Conservation (phyloP, 1,284 basidiomycete genomes). For the Vanrija humicola region DNA sequence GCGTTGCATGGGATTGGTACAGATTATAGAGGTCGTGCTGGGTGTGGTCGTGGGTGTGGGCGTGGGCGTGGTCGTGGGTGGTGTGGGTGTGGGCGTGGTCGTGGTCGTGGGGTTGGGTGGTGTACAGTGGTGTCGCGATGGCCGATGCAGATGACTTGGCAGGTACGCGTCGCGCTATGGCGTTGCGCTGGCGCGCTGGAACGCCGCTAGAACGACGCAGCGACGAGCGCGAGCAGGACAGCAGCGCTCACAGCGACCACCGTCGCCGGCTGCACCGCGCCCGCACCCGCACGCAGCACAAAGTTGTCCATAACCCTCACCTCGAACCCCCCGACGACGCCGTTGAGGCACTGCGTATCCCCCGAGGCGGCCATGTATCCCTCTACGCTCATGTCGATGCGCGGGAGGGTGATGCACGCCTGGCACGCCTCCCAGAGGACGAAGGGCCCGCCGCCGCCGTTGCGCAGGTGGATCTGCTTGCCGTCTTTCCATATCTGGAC, state of each 20-base stretch:
- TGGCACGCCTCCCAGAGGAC: constrained; percentile 20
- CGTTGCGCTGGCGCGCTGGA: no score
- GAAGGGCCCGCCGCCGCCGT: constrained; percentile 1
- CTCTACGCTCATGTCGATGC: constrained; percentile 12
- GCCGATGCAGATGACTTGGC: no score
- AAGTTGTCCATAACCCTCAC: constrained; percentile 15
- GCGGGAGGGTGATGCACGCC: constrained; percentile 9
- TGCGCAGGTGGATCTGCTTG: neutral
- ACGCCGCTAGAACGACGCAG: no score
- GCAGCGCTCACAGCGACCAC: neutral
- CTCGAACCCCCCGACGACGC: constrained; percentile 13
- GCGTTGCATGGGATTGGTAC: no score
- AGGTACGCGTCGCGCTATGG: no score
- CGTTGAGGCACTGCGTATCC: constrained; percentile 7
- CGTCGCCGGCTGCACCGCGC: neutral
- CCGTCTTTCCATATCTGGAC: constrained; percentile 10
- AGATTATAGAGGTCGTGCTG: no score
- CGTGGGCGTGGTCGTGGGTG: no score
- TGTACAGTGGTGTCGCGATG: no score
- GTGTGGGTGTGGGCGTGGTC: no score
- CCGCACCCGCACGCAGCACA: neutral
- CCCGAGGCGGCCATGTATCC: constrained; percentile 11
- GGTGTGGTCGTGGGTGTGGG: no score
- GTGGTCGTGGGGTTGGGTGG: no score
- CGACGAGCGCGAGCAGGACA: neutral